Evolutionary conservation across 1,284 basidiomycete genomes (phyloP), one percentile per base, ranked within the genome.

Genomic region (Ustilago nuda): DNA sequence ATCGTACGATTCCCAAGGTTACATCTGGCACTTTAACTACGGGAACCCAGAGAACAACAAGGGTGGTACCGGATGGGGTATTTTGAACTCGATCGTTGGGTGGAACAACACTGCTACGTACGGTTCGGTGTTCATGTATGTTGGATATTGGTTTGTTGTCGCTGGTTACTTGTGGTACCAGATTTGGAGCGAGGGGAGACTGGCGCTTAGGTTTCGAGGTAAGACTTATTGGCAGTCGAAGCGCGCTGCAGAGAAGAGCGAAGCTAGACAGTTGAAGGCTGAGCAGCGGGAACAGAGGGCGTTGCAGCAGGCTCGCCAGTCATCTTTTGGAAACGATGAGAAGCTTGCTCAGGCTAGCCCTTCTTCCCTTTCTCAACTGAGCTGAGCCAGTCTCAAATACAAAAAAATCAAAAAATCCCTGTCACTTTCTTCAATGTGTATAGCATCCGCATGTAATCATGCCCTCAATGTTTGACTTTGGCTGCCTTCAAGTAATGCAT

Each of bases 31-130:
- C 85, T 89, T 91, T 86, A 95, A 95, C 86, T 93, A 94, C 76
- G 95, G 91, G 58, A 93, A 91, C 79, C 95, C 87, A 0, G 92
- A 92, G 56, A 61, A 78, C 66, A 70, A 82, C 74, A 77, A 81
- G 67, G 69, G 82, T 91, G 82, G 81, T 8, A 72, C 65, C 8
- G 82, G 82, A 13, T 85, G 82, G 82, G 68, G 77, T 8, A 77
- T 85, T 17, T 56, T 85, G 51, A 85, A 85, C 68, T 74, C 78
- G 3, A 65, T 85, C 13, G 69, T 82, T 4, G 83, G 83, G 12
- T 85, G 82, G 82, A 84, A 83, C 62, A 84, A 84, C 54, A 84
- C 81, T 0, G 82, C 80, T 0, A 84, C 81, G 0, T 66, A 80
- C 39, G 81, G 81, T 2, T 66, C 72, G 12, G 63, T 83, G 8